Percentiles rank a stretch among this genome's conserved stretches.
These are phyloP conservation scores for Colletotrichum navitas DNA, from an alignment of 2,329 filamentous ascomycete species.

Conservation along the genomic window DNA sequence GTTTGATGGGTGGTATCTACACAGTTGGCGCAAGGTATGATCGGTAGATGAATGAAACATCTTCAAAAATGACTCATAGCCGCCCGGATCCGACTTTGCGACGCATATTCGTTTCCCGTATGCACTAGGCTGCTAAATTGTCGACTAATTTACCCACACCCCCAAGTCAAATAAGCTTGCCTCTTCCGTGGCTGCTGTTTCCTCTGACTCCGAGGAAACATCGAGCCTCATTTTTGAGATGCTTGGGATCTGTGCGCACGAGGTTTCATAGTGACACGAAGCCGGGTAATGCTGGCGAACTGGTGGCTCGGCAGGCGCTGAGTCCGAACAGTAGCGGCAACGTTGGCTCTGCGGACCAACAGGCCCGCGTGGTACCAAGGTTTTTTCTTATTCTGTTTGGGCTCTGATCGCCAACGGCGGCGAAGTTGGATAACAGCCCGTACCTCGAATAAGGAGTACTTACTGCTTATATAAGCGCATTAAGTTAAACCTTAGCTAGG, in stretches of 20 bases:
- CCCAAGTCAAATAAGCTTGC: background rate
- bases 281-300: slow-evolving; percentile 11
- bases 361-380: background rate
- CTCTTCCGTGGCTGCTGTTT: background rate
- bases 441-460: no score
- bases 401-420: no score
- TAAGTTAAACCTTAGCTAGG: no score
- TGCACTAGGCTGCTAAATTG: background rate
- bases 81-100: background rate
- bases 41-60: slow-evolving; percentile 33
- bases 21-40: slow-evolving; percentile 9
- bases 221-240: background rate
- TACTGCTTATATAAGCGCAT: no score
- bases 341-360: background rate
- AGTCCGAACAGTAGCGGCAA: background rate
- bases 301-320: slow-evolving; percentile 19
- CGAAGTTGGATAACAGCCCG: no score
- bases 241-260: background rate
- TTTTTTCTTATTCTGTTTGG: no score
- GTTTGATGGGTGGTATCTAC: background rate
- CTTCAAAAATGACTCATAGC: slow-evolving; percentile 21
- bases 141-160: background rate
- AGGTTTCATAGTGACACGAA: slow-evolving; percentile 21
- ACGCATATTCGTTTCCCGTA: background rate
- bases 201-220: background rate